Evolutionary conservation across 140 eudicot genomes (phyloP), one percentile per base, ranked within the genome.

Genomic region (Anethum foeniculum): DNA sequence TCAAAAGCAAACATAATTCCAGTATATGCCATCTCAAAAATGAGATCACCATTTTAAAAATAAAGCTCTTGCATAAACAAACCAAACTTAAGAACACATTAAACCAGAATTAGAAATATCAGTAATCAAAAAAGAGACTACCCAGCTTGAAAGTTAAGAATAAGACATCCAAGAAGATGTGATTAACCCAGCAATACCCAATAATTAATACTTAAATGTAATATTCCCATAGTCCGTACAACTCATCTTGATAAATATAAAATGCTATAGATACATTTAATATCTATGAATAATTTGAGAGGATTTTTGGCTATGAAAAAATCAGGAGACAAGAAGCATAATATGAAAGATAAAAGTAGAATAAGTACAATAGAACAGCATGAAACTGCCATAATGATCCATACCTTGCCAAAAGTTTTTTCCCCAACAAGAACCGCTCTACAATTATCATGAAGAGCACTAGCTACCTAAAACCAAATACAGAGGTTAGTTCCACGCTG

Each of bases 381-480:
- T 38, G 21, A 54, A 73, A 73, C 34, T 73, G 77, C 38, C 28
- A 44, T 12, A n/a, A 73, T n/a, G 21, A 43, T 56, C 36, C 84
- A 74, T 34, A 94, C 98, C 98, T 94, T 94, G 78, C 98, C 98
- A 41, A 86, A 94, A 30, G 98, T 94, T 84, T 82, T 90, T 76
- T 94, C 98, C 34, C 98, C 98, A 32, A 94, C 97, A 83, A 94
- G 97, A 84, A 89, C 88, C 68, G 98, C 98, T 88, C 89, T 88
- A 84, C 98, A 94, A 80, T 94, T 94, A 84, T 94, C 98, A 88
- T 94, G 98, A 85, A 92, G 97, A 78, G 98, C 97, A 68, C 93
- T 86, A 56, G 98, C 98, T 73, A 94, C 98, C 98, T 94, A 87
- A 72, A 84, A 79, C 54, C 52, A 76, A 60, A 71, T 47, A 62